Percentiles rank a stretch among this genome's conserved stretches.
Conservation (phyloP, 331 rosid species). For the Quercus tomentella region DNA sequence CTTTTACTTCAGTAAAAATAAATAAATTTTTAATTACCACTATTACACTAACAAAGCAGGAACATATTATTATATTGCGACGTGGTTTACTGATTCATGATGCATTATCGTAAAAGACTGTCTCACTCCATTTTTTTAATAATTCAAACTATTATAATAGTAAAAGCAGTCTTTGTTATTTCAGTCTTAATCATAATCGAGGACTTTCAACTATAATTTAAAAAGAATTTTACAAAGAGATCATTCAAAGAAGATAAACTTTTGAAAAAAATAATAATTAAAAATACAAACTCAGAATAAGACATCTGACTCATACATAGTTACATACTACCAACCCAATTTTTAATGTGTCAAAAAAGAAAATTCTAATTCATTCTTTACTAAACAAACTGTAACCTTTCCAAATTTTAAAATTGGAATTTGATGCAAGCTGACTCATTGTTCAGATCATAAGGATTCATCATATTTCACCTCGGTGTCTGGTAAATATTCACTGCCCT, state of each 20-base stretch:
- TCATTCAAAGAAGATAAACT: background rate
- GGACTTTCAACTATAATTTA: background rate
- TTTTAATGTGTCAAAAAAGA: background rate
- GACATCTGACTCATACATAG: background rate
- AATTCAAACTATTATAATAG: no score
- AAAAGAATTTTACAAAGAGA: conserved; percentile 22
- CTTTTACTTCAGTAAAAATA: no score
- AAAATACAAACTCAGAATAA: background rate
- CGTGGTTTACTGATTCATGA: no score
- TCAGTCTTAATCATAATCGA: no score
- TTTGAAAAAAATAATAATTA: background rate
- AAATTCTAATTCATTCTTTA: background rate
- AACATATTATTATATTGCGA: no score
- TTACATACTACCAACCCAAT: background rate
- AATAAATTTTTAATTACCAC: no score
- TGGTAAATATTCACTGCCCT: conserved; percentile 62
- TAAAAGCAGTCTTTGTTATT: no score
- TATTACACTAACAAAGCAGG: no score
- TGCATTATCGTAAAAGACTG: no score
- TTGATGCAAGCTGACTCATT: background rate
- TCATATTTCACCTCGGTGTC: conserved; percentile 35
- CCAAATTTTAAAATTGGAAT: background rate
- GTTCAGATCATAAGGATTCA: conserved; percentile 28
- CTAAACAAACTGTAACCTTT: no score
- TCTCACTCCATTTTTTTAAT: no score